Base-by-base conservation (phyloP, 306 rosid genomes). In the Chamaecrista fasciculata region DNA sequence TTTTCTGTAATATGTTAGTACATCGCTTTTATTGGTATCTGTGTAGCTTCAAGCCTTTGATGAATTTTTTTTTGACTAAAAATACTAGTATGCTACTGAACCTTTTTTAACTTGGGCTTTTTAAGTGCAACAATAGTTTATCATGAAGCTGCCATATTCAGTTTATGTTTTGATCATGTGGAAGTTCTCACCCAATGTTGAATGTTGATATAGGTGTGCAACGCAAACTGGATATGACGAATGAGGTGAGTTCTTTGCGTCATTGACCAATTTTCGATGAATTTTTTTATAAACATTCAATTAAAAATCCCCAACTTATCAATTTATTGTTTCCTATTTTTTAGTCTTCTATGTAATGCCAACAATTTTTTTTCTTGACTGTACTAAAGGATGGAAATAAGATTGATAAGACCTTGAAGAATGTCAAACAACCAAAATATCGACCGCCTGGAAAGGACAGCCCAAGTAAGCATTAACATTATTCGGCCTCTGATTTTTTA, bases 211-310 rank as follows among this genome's bases (percentile, higher is more conserved):
- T 91, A 95, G 97, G 96, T 65, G 99, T 89, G 77, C 99, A 91
- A 47, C 96, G 97, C 72, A 95, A 91, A 74, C 87, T 91, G 83
- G 96, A 95, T 70, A 60, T 84, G 92, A 80, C 67, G 31, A 81
- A 86, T 80, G 89, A 83, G 92, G 99, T 88, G 39, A 79, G 82
- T 26, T 40, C 23, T 58, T 16, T 43, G 33, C 40, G 21, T n/a
- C n/a, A n/a, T n/a, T n/a, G n/a, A n/a, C n/a, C n/a, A n/a, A n/a
- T n/a, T n/a, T n/a, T n/a, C n/a, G n/a, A n/a, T n/a, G n/a, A n/a
- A n/a, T n/a, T n/a, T n/a, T n/a, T n/a, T n/a, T n/a, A n/a, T n/a
- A n/a, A n/a, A n/a, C n/a, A n/a, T n/a, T n/a, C n/a, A n/a, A n/a
- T n/a, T n/a, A n/a, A n/a, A n/a, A n/a, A n/a, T n/a, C n/a, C n/a